Base-by-base conservation (phyloP, 164 flowering plant species). In the Piper longum region DNA sequence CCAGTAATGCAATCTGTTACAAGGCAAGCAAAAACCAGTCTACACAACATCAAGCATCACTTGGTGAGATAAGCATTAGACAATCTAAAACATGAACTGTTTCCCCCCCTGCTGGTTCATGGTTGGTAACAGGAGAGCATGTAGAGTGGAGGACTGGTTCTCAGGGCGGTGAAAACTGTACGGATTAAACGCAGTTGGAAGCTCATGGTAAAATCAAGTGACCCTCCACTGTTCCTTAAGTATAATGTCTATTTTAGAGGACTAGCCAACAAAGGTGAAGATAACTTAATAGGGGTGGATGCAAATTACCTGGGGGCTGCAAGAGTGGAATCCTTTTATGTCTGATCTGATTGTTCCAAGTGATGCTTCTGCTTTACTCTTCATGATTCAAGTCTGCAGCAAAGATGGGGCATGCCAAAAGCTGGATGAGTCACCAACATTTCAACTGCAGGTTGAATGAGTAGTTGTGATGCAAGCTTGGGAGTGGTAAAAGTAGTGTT, bases 221-320 rank as follows among this genome's bases (percentile, higher is more conserved):
- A 69, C 57, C 71, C 55, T 26, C 57, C 68, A 40, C 2, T 41
- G 39, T 83, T 82, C 66, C 65, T 75, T 0, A 74, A 65, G 57
- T 88, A 82, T 75, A 81, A 80, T 67, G 72, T 92, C 26, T 89
- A 80, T 71, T 82, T 78, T 4, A 73, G 72, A 62, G 79, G 77
- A 17, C 61, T 2, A 0, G 55, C 11, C 36, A 68, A 16, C 40
- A 54, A 54, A 39, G 9, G n/a, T 4, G 62, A 36, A 54, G 71
- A 36, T 51, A 13, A 4, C 3, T 54, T 12, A 26, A 64, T 58
- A 56, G 72, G 55, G 57, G 16, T 39, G 18, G 60, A 4, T 4
- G 58, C 11, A 12, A 75, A 78, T 65, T 87, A 72, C 76, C 80
- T 91, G 65, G 95, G 96, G 51, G 78, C 74, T 18, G 89, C 96